A percentile compares a stretch with the other conserved stretches of the same genome.
Evolutionary conservation across 2,329 filamentous ascomycete species (phyloP).

Genomic region (Graphilbum sp.): DNA sequence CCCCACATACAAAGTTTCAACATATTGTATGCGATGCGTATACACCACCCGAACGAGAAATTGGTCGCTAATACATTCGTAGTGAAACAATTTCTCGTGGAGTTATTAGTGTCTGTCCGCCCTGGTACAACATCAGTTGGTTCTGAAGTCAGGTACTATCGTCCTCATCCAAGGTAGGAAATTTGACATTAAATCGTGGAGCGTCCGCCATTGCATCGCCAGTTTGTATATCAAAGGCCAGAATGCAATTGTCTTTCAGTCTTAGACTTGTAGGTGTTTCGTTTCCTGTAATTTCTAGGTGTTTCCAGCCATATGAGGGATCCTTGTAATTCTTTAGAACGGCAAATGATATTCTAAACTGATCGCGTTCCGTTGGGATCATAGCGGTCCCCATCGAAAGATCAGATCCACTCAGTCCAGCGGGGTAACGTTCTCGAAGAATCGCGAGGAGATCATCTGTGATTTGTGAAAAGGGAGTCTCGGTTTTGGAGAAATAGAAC

Average conservation of each 20-base stretch:
- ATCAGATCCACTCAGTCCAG: conserved; percentile 27
- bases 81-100: too few species aligned
- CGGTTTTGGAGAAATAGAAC: conserved; percentile 46
- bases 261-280: conserved; percentile 26
- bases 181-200: conserved; percentile 21
- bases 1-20: too few species aligned
- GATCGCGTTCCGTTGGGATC: conserved; percentile 22
- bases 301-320: conserved; percentile 31
- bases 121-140: too few species aligned
- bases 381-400: conserved; percentile 17
- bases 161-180: conserved; percentile 21
- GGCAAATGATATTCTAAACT: conserved; percentile 25
- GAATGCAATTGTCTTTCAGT: conserved; percentile 27
- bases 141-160: conserved; percentile 12
- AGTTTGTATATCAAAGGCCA: conserved; percentile 31
- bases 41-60: too few species aligned
- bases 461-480: conserved; percentile 38
- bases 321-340: conserved; percentile 28
- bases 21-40: too few species aligned
- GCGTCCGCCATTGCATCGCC: conserved; percentile 21
- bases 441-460: conserved; percentile 41
- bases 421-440: conserved; percentile 39
- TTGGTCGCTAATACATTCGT: too few species aligned
- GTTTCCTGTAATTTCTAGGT: conserved; percentile 20
- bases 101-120: too few species aligned